Evolutionary conservation across 2,329 filamentous ascomycete species (phyloP), one percentile per base, ranked within the genome.

Genomic region (Trichoderma sp.): DNA sequence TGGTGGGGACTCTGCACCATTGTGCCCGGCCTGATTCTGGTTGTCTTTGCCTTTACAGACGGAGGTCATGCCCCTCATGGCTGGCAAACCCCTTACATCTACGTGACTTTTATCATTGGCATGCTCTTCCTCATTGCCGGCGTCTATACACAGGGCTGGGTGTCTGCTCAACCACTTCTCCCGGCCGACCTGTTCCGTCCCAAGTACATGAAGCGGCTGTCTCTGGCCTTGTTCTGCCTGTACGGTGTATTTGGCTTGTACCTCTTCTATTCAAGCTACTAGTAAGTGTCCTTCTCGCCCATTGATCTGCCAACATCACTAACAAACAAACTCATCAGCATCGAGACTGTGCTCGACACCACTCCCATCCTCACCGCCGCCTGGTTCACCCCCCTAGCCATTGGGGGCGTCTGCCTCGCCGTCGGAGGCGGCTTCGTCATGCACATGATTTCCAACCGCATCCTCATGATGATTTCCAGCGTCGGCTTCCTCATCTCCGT

Each of bases 21-120:
- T 19, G 84, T 92, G 0, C 83, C 85, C 0, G 92, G 90, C 0
- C 78, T 94, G 14, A 83, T 91, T 2, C 83, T 96, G 31, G 83
- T 93, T 72, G 89, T 93, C 0, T 95, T 90, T 74, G 90, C 92
- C 0, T 86, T 96, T 63, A 94, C 92, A 0, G 89, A 93, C 59
- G 89, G 89, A 8, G 86, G 89, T 0, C 88, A 92, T 76, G 91
- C 91, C 0, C 86, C 89, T 0, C 76, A 88, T 3, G 87, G 89
- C 1, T 95, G 92, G 91, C 82, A 79, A n/a, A 92, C 90, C 0
- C 89, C 91, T 1, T 93, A 93, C 72, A 89, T 95, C 47, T 86
- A 87, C 52, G 81, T 89, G 11, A 87, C 88, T 0, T 86, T 95
- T 58, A 80, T 89, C 3, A 49, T 91, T 1, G 92, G 92, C 0